Conservation (phyloP, 148 eudicot species). For the Rhododendron williamsianum region DNA sequence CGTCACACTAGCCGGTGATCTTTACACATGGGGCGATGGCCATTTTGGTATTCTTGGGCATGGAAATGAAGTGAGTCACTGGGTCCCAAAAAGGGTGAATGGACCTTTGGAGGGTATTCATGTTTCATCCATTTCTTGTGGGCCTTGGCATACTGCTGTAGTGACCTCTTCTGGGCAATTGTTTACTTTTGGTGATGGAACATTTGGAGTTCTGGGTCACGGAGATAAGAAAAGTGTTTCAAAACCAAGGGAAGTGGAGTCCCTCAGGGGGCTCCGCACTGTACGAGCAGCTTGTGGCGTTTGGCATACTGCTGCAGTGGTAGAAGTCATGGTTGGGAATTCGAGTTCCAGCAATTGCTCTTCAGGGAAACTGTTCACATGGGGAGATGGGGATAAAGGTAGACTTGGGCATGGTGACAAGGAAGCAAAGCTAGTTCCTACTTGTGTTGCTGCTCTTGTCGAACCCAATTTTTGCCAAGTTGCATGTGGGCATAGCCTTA, state of each 20-base stretch:
- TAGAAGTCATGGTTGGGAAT: constrained; percentile 95
- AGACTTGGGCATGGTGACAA: constrained; percentile 94
- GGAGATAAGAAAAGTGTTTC: constrained; percentile 78
- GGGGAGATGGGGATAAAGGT: constrained; percentile 99
- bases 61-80: constrained; percentile 88
- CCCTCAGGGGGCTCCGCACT: constrained; percentile 89
- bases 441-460: constrained; percentile 90
- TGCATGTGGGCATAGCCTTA: constrained; percentile 89
- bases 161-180: constrained; percentile 96
- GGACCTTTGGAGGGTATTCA: constrained; percentile 96
- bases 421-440: constrained; percentile 90
- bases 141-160: constrained; percentile 98
- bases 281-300: constrained; percentile 93
- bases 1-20: constrained; percentile 88
- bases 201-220: constrained; percentile 93
- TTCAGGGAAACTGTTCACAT: constrained; percentile 91
- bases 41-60: constrained; percentile 89
- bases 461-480: constrained; percentile 94
- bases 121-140: constrained; percentile 88
- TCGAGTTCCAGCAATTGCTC: constrained; percentile 90
- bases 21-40: constrained; percentile 98
- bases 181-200: constrained; percentile 96
- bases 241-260: constrained; percentile 86
- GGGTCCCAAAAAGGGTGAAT: constrained; percentile 89
- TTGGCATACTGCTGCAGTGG: constrained; percentile 99